Base-by-base conservation (phyloP, 257 asterid species). In the Ophiorrhiza pumila region DNA sequence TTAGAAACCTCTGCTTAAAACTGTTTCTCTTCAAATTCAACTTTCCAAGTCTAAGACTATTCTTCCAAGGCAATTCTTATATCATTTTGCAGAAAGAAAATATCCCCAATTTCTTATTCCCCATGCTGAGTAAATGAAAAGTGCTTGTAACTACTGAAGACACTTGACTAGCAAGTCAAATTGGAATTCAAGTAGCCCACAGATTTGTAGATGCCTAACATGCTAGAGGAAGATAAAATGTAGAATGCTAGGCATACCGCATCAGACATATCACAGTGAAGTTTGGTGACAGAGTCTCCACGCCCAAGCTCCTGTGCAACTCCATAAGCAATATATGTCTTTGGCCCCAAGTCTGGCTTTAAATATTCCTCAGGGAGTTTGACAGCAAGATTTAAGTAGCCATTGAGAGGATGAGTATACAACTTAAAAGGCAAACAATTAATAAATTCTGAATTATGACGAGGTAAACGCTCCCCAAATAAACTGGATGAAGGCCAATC, bases 341-440 rank as follows among this genome's bases (percentile, higher is more conserved):
- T 91, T 57, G 98, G 98, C 39, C 98, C 98, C 90, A 93, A 56
- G 83, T 91, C 98, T 17, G 96, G 97, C 84, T 88, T 88, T 74
- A 84, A 74, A 67, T 85, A 80, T 9, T 63, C 4, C 7, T 53
- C 2, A 0, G 96, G 96, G 47, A 93, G 82, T 72, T 89, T 91
- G 59, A 50, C 80, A 65, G 97, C 90, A 32, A 93, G 89, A 80
- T 93, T 91, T 45, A 91, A 75, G 78, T 82, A 80, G 57, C 96
- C 98, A 68, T 58, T 15, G 37, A 50, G 77, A 59, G 96, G 97
- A 79, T 89, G 87, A 22, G 96, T 82, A 72, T 91, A 93, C 60
- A 82, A 91, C 83, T 93, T 91, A 79, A 93, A 93, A 60, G 98
- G 98, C 86, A 93, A 84, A 81, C 92, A 81, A 60, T 76, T 81